Evolutionary conservation across 1,284 basidiomycete species (phyloP), one percentile per base, ranked within the genome.

Genomic region (Ganoderma meredithae): DNA sequence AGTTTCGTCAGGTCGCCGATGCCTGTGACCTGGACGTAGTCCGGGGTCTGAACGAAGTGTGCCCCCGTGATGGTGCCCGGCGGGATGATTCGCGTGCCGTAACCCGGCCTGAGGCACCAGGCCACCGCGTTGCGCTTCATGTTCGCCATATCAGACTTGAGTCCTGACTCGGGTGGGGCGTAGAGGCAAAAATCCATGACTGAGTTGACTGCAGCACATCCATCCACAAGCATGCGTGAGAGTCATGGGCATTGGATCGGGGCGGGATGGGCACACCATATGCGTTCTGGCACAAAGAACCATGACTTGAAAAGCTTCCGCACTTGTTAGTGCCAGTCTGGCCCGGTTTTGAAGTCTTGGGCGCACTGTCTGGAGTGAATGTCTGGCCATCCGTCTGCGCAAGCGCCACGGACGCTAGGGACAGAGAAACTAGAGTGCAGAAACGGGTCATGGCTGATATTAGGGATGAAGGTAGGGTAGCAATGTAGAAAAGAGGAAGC

Each of bases 61-160:
- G 89, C 93, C 62, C 89, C 88, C 22, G 81, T 83, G 76, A 95
- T 88, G 17, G 92, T 82, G n/a, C 91, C 93, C 66, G 89, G 84
- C 27, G 93, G 94, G 71, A 96, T 94, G 68, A 93, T 78, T 55
- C 90, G 88, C 2, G 90, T 89, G 22, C 91, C 91, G 65, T 87
- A 86, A 40, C 87, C 87, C 66, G 81, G 86, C 81, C 90, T 86
- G 40, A 82, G 82, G 76, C 92, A 94, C 88, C 89, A 94, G 40
- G 91, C 81, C 53, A 93, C 88, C 73, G 89, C 86, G 64, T 88
- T 82, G 61, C 85, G 86, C 85, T 91, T 88, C 8, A 84, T 87
- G 76, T 89, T 82, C 41, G 85, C 86, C 67, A 90, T 87, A 47
- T 77, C 78, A 47, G 86, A 81, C 77, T 81, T 75, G 68, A 88